These are phyloP conservation scores for Fagopyrum homotropicum DNA, from an alignment of 148 eudicot species.

Conservation along the genomic window DNA sequence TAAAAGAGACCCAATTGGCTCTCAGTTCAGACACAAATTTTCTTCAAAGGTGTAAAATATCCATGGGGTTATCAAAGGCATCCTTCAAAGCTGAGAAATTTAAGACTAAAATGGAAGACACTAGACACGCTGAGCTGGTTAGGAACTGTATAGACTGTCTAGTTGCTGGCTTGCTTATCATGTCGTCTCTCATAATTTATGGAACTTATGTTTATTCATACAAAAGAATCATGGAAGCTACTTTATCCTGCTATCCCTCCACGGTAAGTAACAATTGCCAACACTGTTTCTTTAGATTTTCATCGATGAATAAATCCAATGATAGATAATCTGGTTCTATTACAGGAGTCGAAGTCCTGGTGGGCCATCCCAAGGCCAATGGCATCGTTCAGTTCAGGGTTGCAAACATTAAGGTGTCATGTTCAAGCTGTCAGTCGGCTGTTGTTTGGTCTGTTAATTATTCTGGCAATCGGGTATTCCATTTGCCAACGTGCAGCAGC, in stretches of 20 bases:
- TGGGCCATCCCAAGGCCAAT: conserved; percentile 66
- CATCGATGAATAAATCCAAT: conserved; percentile 2
- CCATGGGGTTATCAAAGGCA: conserved; percentile 68
- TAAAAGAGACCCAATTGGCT: conserved; percentile 63
- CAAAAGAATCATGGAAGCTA: conserved; percentile 62
- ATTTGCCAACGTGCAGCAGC: conserved; percentile 56
- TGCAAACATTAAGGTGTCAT: conserved; percentile 50
- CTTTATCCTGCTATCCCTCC: conserved; percentile 53
- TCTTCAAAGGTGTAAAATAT: conserved; percentile 66
- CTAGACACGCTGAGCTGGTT: conserved; percentile 62
- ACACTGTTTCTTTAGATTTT: background rate
- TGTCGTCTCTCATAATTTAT: conserved; percentile 53
- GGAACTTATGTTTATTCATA: conserved; percentile 72
- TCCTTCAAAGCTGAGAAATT: conserved; percentile 73
- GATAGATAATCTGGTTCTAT: background rate
- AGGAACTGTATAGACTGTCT: conserved; percentile 69
- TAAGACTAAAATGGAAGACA: conserved; percentile 63
- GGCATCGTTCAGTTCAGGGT: conserved; percentile 55
- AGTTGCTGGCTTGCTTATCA: conserved; percentile 68
- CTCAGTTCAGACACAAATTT: conserved; percentile 53
- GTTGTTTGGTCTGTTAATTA: conserved; percentile 55
- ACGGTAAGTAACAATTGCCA: conserved; percentile 33
- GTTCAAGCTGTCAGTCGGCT: conserved; percentile 65
- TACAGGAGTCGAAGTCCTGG: conserved; percentile 76
- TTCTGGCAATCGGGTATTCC: conserved; percentile 38